Base-by-base conservation (phyloP, 2,329 filamentous ascomycete genomes). In the Periconia macrospinosa region DNA sequence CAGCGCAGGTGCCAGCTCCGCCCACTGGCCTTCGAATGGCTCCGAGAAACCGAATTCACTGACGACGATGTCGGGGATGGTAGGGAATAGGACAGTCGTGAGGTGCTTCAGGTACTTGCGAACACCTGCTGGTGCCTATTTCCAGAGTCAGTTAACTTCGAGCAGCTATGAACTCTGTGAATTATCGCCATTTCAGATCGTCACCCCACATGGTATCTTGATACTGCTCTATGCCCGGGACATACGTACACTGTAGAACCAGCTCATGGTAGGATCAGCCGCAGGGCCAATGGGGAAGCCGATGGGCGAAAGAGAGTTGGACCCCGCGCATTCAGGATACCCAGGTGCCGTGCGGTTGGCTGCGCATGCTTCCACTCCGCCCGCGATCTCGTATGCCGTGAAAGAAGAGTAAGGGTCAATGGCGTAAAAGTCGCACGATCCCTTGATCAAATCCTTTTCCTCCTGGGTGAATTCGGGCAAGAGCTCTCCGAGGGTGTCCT, bases 281-380 rank as follows among this genome's bases (percentile, higher is more conserved):
- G 76, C 63, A 2, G 78, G 79, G 1, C 76, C 78, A 11, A 77
- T 62, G 1, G 76, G 76, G 56, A 81, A 81, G 6, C 75, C 76
- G 51, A 75, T 72, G 0, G 76, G 65, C 0, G 68, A 71, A 1
- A 66, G 52, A 6, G 63, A 68, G 9, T 59, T 56, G 2, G 67
- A 71, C 19, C 70, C 64, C 10, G 75, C 74, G 48, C 78, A 80
- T 43, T 75, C 70, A 0, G 78, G 78, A 51, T 67, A 80, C 9
- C 61, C 54, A 1, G 76, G 71, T 52, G 75, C 57, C 6, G 71
- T 73, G 37, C 67, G 65, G 60, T 80, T 78, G 13, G 64, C 65
- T 0, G 68, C 68, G 58, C 78, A 80, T 7, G 70, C 71, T n/a
- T 72, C 70, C 20, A 72, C 58, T 20, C 68, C 71, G 41, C 71